Evolutionary conservation across 164 flowering plant genomes (phyloP).

Genomic region (Tetracentron sinense): DNA sequence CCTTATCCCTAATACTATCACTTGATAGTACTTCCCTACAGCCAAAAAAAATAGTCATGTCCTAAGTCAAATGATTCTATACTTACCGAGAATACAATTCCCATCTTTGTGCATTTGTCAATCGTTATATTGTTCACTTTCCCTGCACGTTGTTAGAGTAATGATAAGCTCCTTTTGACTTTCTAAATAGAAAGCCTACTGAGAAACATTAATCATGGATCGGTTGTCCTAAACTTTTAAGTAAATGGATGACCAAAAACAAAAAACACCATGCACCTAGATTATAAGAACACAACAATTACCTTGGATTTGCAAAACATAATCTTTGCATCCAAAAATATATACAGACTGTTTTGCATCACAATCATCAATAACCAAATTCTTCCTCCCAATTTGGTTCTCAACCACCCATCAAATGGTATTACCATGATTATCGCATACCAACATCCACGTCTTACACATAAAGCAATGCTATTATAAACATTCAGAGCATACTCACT

Average conservation of each 20-base stretch:
- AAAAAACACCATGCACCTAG: neutral
- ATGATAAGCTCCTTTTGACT: constrained; percentile 8
- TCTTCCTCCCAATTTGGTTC: constrained; percentile 86
- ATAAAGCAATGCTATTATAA: neutral
- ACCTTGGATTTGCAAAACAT: constrained; percentile 91
- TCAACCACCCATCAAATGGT: constrained; percentile 79
- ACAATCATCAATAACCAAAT: constrained; percentile 88
- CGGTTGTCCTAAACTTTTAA: neutral
- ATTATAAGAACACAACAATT: constrained; percentile 4
- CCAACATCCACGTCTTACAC: constrained; percentile 1
- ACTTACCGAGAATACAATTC: constrained; percentile 80
- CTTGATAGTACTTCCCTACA: neutral
- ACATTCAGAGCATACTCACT: constrained; percentile 46
- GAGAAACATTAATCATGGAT: neutral
- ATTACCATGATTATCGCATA: constrained; percentile 7
- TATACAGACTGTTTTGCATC: constrained; percentile 92
- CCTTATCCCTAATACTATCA: no score
- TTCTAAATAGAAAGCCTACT: neutral
- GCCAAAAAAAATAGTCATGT: neutral
- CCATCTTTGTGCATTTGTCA: constrained; percentile 95
- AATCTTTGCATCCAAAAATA: constrained; percentile 92
- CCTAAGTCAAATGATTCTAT: neutral
- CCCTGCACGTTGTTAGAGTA: constrained; percentile 46
- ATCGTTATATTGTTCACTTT: constrained; percentile 95
- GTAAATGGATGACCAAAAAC: neutral